Evolutionary conservation across 176 grass and related monocot genomes (phyloP).

Genomic region (Triticum turgidum): DNA sequence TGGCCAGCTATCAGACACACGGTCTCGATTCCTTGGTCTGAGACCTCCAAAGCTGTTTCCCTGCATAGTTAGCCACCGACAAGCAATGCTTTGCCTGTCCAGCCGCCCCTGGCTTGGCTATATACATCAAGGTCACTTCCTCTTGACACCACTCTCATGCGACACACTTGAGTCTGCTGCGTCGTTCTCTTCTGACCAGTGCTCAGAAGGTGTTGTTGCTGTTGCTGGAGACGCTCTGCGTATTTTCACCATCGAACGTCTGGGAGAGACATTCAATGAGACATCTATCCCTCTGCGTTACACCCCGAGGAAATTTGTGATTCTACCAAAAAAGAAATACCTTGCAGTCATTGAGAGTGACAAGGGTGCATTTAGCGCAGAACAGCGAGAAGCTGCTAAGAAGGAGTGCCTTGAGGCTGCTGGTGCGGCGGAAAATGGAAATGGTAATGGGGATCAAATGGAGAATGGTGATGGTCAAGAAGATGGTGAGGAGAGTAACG

Average conservation of each 20-base stretch:
- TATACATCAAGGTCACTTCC: slow-evolving; percentile 97
- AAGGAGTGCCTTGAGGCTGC: slow-evolving; percentile 84
- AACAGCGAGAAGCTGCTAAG: slow-evolving; percentile 85
- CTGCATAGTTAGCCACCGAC: slow-evolving; percentile 67
- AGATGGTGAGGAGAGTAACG: slow-evolving; percentile 60
- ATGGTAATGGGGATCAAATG: slow-evolving; percentile 60
- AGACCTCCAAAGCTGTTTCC: slow-evolving; percentile 92
- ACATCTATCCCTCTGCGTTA: slow-evolving; percentile 84
- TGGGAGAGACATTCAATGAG: slow-evolving; percentile 98
- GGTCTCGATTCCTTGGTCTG: slow-evolving; percentile 88
- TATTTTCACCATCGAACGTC: slow-evolving; percentile 86
- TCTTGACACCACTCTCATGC: slow-evolving; percentile 88
- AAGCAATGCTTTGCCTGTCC: slow-evolving; percentile 97
- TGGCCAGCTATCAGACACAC: slow-evolving; percentile 89
- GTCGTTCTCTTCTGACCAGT: slow-evolving; percentile 96
- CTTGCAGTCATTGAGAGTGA: slow-evolving; percentile 93
- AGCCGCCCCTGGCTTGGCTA: slow-evolving; percentile 96
- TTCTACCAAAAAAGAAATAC: slow-evolving; percentile 83
- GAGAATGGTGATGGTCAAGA: slow-evolving; percentile 82
- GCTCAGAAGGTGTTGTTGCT: slow-evolving; percentile 95
- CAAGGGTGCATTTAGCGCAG: slow-evolving; percentile 82
- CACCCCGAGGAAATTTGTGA: slow-evolving; percentile 93
- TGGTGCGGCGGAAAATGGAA: slow-evolving; percentile 73
- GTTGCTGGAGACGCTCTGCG: slow-evolving; percentile 89
- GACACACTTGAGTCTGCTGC: slow-evolving; percentile 96